Evolutionary conservation across 441 rosid species (phyloP), one percentile per base, ranked within the genome.

Genomic region (Isatis lusitanica): DNA sequence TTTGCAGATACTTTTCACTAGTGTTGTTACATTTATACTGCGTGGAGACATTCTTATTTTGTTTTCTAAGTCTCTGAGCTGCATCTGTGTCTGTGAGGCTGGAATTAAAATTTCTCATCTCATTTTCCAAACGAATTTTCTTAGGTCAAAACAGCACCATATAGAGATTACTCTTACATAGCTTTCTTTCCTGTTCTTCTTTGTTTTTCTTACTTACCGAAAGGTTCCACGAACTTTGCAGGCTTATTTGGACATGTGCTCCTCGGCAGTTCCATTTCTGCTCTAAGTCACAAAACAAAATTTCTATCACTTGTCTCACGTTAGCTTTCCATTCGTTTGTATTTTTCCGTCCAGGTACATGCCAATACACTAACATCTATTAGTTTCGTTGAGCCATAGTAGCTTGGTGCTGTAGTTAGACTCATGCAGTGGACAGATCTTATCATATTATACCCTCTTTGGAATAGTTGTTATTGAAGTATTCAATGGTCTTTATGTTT

Each of bases 161-260:
- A 6, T 43, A 31, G 56, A 43, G 3, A 8, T 17, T 58, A 59
- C 63, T 59, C 58, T 76, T 42, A 33, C 35, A 21, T 70, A 33
- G 57, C 35, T 51, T 28, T 56, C 0, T 68, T 60, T 40, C 47
- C 0, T 53, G 8, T 63, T 69, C 24, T 63, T 70, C 26, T 70
- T 48, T 58, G 53, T 24, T 69, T 59, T 62, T 48, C 35, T 9
- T 69, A 70, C 79, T 73, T 75, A 76, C 70, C 77, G 50, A 70
- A 62, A 56, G 69, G 60, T 76, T 74, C 39, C 48, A 76, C 67
- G 12, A 79, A 75, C 76, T 73, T 74, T 82, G 82, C 83, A 76
- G 82, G 85, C 62, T 40, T 65, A 12, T 66, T 77, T 52, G 81
- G 80, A 76, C 70, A 66, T 71, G 64, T 77, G 38, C 76, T 77